These are phyloP conservation scores for Lentinula edodes DNA, from an alignment of 768 basidiomycete genomes.

Conservation along the genomic window DNA sequence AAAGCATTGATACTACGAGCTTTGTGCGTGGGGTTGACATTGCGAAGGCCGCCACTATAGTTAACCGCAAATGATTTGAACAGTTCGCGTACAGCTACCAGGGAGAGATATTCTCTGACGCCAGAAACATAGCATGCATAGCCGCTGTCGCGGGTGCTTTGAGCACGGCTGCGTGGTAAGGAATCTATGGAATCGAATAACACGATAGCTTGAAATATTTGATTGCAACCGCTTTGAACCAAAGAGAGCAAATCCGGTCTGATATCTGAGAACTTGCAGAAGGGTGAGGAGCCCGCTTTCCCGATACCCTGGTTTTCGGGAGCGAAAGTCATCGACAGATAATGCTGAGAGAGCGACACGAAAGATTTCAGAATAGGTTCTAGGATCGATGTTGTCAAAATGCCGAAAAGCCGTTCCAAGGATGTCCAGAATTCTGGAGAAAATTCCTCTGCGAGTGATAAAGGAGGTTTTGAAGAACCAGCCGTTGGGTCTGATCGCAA, in stretches of 20 bases:
- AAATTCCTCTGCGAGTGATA: not conserved
- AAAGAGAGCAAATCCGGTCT: constrained; percentile 3
- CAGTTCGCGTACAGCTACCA: constrained; percentile 1
- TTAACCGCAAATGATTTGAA: not conserved
- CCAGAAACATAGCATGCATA: not conserved
- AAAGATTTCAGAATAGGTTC: not conserved
- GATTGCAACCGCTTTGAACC: not conserved
- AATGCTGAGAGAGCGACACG: not conserved
- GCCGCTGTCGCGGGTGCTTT: not conserved
- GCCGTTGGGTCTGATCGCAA: not conserved
- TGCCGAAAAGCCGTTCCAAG: not conserved
- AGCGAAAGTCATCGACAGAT: not conserved
- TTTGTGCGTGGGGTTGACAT: not conserved
- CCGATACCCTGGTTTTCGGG: not conserved
- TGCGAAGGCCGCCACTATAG: not conserved
- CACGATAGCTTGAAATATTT: not conserved
- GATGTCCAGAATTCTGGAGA: not conserved
- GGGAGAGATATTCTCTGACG: not conserved
- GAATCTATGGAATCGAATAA: not conserved
- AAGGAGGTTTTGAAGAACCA: not conserved
- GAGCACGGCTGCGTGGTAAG: not conserved
- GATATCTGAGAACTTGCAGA: not conserved
- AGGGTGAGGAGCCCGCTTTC: not conserved
- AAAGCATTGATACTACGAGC: not conserved
- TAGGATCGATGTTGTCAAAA: not conserved